Evolutionary conservation across 2,329 filamentous ascomycete genomes (phyloP).

Genomic region (Didymella lethalis): DNA sequence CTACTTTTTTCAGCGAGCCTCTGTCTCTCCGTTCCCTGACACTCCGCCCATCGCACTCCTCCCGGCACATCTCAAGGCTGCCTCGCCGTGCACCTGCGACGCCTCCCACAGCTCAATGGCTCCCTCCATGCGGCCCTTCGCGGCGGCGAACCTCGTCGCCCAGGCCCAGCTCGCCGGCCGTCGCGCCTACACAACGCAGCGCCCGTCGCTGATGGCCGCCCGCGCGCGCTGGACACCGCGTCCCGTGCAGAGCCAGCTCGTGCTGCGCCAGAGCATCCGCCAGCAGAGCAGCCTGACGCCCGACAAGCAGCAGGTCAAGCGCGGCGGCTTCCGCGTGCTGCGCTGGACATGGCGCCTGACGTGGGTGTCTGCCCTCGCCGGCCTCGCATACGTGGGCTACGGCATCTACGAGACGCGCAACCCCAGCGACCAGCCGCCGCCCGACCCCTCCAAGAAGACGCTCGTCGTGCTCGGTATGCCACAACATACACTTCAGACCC

Average conservation of each 20-base stretch:
- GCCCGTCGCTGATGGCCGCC: constrained; percentile 46
- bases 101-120: constrained; percentile 39
- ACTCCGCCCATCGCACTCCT: constrained; percentile 2
- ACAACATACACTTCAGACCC: neutral
- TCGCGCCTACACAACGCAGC: constrained; percentile 46
- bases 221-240: constrained; percentile 47
- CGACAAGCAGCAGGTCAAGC: constrained; percentile 54
- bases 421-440: constrained; percentile 77
- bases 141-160: constrained; percentile 39
- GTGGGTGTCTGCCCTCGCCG: constrained; percentile 75
- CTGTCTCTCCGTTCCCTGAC: neutral
- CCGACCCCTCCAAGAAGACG: constrained; percentile 93
- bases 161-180: constrained; percentile 47
- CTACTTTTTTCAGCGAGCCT: constrained; percentile 19
- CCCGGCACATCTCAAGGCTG: constrained; percentile 8
- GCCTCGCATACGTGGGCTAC: constrained; percentile 77
- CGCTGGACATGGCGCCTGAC: constrained; percentile 84
- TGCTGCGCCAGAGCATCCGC: constrained; percentile 48
- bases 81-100: constrained; percentile 17
- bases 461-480: constrained; percentile 86
- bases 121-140: constrained; percentile 48
- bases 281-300: constrained; percentile 44
- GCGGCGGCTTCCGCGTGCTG: constrained; percentile 67
- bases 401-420: constrained; percentile 83
- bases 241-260: constrained; percentile 45